Conservation (phyloP, 2,329 filamentous ascomycete genomes). For the Colletotrichum salicis region DNA sequence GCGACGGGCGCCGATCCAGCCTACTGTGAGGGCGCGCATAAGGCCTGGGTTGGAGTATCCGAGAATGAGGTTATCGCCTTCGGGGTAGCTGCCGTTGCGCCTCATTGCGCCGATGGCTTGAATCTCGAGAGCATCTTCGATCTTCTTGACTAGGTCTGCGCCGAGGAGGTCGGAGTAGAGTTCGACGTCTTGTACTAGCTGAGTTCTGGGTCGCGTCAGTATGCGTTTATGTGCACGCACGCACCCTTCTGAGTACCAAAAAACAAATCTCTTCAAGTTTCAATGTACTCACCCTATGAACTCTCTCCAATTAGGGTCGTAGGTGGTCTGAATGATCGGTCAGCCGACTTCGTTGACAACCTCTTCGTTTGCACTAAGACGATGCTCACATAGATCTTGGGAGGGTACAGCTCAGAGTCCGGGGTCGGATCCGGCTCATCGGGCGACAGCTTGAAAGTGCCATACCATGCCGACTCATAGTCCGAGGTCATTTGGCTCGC, state of each 20-base stretch:
- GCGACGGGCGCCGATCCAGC: conserved; percentile 53
- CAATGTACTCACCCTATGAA: conserved; percentile 44
- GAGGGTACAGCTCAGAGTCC: conserved; percentile 46
- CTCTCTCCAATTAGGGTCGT: conserved; percentile 51
- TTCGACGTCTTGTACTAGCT: conserved; percentile 49
- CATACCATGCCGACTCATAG: conserved; percentile 53
- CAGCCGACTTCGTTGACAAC: background rate
- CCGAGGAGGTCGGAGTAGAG: conserved; percentile 47
- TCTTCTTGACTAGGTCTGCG: conserved; percentile 44
- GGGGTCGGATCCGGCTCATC: conserved; percentile 51
- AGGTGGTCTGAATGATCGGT: conserved; percentile 31
- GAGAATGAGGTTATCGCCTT: conserved; percentile 50
- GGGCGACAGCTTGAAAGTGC: conserved; percentile 52
- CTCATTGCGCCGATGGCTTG: conserved; percentile 52
- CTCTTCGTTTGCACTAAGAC: background rate
- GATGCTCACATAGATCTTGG: conserved; percentile 45
- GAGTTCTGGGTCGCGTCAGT: conserved; percentile 37
- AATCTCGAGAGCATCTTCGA: conserved; percentile 49
- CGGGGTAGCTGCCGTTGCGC: conserved; percentile 51
- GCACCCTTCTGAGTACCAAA: background rate
- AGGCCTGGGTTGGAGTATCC: conserved; percentile 54
- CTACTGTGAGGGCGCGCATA: conserved; percentile 52
- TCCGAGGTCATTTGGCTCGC: conserved; percentile 48
- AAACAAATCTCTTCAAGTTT: background rate
- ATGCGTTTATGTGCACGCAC: background rate